phyloP scores from a whole-genome alignment of 1,284 basidiomycete species.

The Tylopilus sp. region DNA sequence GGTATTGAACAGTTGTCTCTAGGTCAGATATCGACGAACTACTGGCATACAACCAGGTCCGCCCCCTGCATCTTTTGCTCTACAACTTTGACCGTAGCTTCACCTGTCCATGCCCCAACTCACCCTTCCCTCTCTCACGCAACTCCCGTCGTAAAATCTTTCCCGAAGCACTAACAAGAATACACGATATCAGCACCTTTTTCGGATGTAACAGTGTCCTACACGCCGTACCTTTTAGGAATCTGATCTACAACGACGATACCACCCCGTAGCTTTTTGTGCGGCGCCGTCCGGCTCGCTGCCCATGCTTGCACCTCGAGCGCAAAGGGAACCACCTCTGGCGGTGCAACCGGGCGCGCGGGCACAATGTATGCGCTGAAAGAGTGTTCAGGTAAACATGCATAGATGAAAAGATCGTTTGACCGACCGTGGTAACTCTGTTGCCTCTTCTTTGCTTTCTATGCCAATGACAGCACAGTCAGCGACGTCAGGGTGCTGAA shows the following conservation, averaged over 20 bases:
- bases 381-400: neutral
- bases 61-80: too few species aligned
- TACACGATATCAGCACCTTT: neutral
- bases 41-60: neutral
- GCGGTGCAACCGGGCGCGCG: slow-evolving; percentile 28
- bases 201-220: neutral
- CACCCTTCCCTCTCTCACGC: slow-evolving; percentile 66
- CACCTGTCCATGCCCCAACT: slow-evolving; percentile 45
- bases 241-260: slow-evolving; percentile 66
- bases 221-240: slow-evolving; percentile 70
- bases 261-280: slow-evolving; percentile 77
- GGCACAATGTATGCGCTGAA: slow-evolving; percentile 76
- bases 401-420: neutral
- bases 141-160: slow-evolving; percentile 77
- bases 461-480: slow-evolving; percentile 84
- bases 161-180: slow-evolving; percentile 67
- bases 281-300: slow-evolving; percentile 66
- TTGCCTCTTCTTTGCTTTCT: slow-evolving; percentile 68
- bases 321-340: slow-evolving; percentile 55
- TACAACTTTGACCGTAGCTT: slow-evolving; percentile 20
- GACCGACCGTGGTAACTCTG: slow-evolving; percentile 78
- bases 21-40: neutral
- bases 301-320: slow-evolving; percentile 72
- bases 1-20: too few species aligned
- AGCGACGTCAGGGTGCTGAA: slow-evolving; percentile 77